These are phyloP conservation scores for Calonectria henricotiae DNA, from an alignment of 2,329 filamentous ascomycete species.

Conservation along the genomic window DNA sequence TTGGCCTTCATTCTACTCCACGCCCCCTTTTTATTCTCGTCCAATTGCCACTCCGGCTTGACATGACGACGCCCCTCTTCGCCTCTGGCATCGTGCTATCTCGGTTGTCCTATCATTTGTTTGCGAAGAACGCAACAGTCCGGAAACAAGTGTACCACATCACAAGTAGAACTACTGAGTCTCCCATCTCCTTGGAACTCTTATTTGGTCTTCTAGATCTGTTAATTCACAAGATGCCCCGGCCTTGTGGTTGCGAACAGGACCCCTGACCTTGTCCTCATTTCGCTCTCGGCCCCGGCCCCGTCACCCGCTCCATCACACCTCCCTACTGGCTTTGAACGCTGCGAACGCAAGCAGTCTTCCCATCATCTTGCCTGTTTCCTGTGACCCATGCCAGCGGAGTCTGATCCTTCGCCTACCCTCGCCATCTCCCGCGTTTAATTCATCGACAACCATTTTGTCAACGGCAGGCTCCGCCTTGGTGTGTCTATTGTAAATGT, in stretches of 20 bases:
- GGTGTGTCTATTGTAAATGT: conserved; percentile 43
- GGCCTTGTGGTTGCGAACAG: conserved; percentile 51
- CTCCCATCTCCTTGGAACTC: conserved; percentile 45
- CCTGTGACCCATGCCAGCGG: conserved; percentile 44
- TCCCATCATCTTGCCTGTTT: conserved; percentile 50
- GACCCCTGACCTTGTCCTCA: conserved; percentile 50
- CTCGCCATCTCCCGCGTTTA: conserved; percentile 50
- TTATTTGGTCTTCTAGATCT: conserved; percentile 49
- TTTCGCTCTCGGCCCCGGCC: conserved; percentile 53
- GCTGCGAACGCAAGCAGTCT: conserved; percentile 48
- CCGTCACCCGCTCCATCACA: conserved; percentile 53
- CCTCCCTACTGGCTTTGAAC: conserved; percentile 49
- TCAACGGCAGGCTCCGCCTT: conserved; percentile 50
- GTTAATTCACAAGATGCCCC: conserved; percentile 50
- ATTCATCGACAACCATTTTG: conserved; percentile 50
- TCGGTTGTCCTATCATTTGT: neutral
- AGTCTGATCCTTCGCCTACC: conserved; percentile 53
- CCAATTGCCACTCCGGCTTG: neutral
- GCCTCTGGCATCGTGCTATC: neutral
- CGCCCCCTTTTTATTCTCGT: neutral
- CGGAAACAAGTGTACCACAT: conserved; percentile 25
- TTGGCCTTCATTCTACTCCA: neutral
- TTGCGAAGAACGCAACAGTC: neutral
- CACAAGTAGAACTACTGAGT: conserved; percentile 40
- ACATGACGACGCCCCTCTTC: neutral